These are phyloP conservation scores for Solanum rostratum DNA, from an alignment of 257 asterid genomes.

Conservation along the genomic window DNA sequence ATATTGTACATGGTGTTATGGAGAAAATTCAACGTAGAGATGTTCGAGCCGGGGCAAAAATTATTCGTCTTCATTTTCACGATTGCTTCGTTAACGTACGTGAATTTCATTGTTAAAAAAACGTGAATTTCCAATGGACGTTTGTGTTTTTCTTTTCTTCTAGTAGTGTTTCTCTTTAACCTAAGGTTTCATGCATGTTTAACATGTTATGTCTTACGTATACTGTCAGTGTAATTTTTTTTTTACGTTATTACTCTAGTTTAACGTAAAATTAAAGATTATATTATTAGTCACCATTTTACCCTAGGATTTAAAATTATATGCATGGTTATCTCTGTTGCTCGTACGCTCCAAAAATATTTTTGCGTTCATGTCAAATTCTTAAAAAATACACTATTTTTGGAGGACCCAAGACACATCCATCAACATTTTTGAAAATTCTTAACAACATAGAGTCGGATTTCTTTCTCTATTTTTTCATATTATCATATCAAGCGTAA, in stretches of 20 bases:
- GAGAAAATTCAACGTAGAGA: slow-evolving; percentile 6
- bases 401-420: rapidly evolving
- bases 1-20: slow-evolving; percentile 9
- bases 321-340: neutral
- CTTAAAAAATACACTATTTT: neutral
- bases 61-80: slow-evolving; percentile 24
- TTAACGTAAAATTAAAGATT: neutral
- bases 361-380: rapidly evolving
- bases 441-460: neutral
- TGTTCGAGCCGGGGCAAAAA: slow-evolving; percentile 16
- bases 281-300: neutral
- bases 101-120: neutral
- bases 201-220: neutral
- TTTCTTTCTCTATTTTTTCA: neutral
- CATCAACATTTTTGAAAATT: neutral
- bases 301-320: neutral
- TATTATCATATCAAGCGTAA: too few species aligned
- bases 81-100: slow-evolving; percentile 21
- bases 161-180: neutral
- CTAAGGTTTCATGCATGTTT: neutral
- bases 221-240: neutral
- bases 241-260: neutral
- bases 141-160: neutral
- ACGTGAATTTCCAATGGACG: neutral
- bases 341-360: neutral